Percentiles rank a stretch among this genome's conserved stretches.
Conservation (phyloP, 1,139 yeast species). For the Hanseniaspora sp. region DNA sequence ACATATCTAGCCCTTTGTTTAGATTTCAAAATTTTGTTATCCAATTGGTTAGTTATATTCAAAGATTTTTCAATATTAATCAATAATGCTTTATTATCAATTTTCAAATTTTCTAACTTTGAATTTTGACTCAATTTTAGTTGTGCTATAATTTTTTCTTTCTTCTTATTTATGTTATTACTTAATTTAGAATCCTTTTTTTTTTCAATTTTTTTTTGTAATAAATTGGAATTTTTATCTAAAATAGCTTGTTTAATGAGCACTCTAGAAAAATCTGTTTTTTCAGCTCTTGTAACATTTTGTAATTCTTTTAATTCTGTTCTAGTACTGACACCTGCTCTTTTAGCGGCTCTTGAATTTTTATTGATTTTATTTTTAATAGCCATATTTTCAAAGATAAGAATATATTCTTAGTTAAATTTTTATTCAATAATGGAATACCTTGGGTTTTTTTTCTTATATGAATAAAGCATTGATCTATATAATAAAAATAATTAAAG, state of each 20-base stretch:
- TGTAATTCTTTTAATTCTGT: slow-evolving; percentile 41
- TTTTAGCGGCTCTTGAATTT: slow-evolving; percentile 67
- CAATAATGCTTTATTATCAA: slow-evolving; percentile 26
- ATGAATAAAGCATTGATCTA: too few species aligned
- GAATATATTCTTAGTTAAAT: too few species aligned
- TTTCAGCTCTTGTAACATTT: slow-evolving; percentile 45
- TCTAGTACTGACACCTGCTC: slow-evolving; percentile 32
- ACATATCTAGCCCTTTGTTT: slow-evolving; percentile 52
- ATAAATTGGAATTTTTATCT: slow-evolving; percentile 49
- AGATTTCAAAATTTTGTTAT: slow-evolving; percentile 53
- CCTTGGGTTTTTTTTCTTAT: too few species aligned
- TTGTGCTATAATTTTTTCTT: slow-evolving; percentile 11
- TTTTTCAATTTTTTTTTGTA: slow-evolving; percentile 45
- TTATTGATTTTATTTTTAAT: slow-evolving; percentile 40
- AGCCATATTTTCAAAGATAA: slow-evolving; percentile 21
- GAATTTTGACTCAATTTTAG: slow-evolving; percentile 23
- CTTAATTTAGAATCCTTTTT: slow-evolving; percentile 31
- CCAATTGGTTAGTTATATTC: slow-evolving; percentile 45
- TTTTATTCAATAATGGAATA: too few species aligned
- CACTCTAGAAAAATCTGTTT: slow-evolving; percentile 49
- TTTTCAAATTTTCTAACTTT: slow-evolving; percentile 31
- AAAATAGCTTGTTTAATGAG: slow-evolving; percentile 48
- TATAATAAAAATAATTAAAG: too few species aligned
- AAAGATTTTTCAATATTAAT: slow-evolving; percentile 40
- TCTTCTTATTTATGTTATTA: slow-evolving; percentile 25